Conservation (phyloP, 108 stramenopile species). For the Discostella stelligeroides region DNA sequence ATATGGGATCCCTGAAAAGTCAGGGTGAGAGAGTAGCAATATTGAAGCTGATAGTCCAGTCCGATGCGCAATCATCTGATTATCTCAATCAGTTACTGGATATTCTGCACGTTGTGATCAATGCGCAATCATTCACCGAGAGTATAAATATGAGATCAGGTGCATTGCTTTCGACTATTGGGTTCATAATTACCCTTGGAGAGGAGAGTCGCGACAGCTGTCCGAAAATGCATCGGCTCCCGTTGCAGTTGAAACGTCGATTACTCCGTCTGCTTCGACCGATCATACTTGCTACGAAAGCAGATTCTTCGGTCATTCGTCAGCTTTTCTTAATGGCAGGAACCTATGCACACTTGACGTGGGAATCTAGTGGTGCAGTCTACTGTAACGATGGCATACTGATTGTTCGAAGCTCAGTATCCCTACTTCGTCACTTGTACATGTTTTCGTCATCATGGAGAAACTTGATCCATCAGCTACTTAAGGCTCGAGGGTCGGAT, state of each 20-base stretch:
- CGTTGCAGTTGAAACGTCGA: slow-evolving; percentile 49
- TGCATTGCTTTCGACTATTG: slow-evolving; percentile 33
- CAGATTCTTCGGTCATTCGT: slow-evolving; percentile 39
- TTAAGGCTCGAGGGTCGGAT: not conserved
- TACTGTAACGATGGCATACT: slow-evolving; percentile 11
- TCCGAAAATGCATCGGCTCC: slow-evolving; percentile 17
- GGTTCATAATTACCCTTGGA: slow-evolving; percentile 12
- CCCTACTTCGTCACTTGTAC: slow-evolving; percentile 67
- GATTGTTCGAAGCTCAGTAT: slow-evolving; percentile 38
- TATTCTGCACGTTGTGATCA: slow-evolving; percentile 28
- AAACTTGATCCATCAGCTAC: slow-evolving; percentile 22
- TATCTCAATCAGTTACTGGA: slow-evolving; percentile 48
- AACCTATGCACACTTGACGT: slow-evolving; percentile 25
- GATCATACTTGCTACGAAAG: slow-evolving; percentile 34
- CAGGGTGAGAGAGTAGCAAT: not conserved
- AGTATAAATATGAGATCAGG: not conserved
- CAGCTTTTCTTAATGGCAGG: slow-evolving; percentile 63
- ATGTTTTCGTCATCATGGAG: slow-evolving; percentile 26
- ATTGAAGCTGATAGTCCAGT: not conserved
- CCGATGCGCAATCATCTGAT: slow-evolving; percentile 1
- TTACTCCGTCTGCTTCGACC: slow-evolving; percentile 62
- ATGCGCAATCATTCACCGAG: slow-evolving; percentile 5
- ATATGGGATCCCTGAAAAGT: slow-evolving; percentile 16
- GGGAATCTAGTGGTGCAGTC: slow-evolving; percentile 18
- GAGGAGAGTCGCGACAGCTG: not conserved